A percentile compares a stretch with the other conserved stretches of the same genome.
phyloP scores from a whole-genome alignment of 2,329 filamentous ascomycete species.

The Fusarium circinatum region DNA sequence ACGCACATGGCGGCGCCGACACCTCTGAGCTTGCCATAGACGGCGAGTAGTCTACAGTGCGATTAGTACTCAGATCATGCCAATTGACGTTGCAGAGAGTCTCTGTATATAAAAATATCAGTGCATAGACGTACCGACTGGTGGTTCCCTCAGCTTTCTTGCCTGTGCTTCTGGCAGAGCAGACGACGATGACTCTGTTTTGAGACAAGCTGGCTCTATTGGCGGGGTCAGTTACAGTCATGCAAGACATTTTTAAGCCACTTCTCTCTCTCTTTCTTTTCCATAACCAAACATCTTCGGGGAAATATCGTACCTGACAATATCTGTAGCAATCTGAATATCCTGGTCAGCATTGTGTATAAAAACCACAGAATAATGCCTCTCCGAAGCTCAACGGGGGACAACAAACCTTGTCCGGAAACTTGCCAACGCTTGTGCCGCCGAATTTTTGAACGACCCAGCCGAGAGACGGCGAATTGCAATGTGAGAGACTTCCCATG shows the following conservation, averaged over 20 bases:
- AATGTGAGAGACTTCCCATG: slow-evolving; percentile 49
- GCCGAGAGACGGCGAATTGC: slow-evolving; percentile 55
- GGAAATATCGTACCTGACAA: slow-evolving; percentile 52
- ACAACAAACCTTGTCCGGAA: slow-evolving; percentile 72
- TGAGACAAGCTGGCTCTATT: slow-evolving; percentile 63
- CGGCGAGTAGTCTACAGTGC: slow-evolving; percentile 62
- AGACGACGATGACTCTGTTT: slow-evolving; percentile 89
- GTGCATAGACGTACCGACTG: slow-evolving; percentile 75
- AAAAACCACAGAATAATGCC: slow-evolving; percentile 7
- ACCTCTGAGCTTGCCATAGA: slow-evolving; percentile 66
- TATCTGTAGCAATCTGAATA: slow-evolving; percentile 54
- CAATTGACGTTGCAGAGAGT: neutral
- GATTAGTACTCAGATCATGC: neutral
- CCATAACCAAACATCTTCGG: neutral
- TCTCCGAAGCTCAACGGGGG: neutral
- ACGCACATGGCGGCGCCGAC: slow-evolving; percentile 64
- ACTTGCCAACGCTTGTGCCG: slow-evolving; percentile 95
- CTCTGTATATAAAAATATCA: neutral
- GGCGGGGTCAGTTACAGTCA: slow-evolving; percentile 34
- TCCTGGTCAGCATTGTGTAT: slow-evolving; percentile 8
- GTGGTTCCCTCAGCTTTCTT: slow-evolving; percentile 96
- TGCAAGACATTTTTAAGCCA: slow-evolving; percentile 16
- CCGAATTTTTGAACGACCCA: slow-evolving; percentile 97
- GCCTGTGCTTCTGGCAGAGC: slow-evolving; percentile 92
- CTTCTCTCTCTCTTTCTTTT: neutral